Percentiles rank a stretch among this genome's conserved stretches.
Conservation (phyloP, 164 flowering plant species). For the Platanus orientalis region DNA sequence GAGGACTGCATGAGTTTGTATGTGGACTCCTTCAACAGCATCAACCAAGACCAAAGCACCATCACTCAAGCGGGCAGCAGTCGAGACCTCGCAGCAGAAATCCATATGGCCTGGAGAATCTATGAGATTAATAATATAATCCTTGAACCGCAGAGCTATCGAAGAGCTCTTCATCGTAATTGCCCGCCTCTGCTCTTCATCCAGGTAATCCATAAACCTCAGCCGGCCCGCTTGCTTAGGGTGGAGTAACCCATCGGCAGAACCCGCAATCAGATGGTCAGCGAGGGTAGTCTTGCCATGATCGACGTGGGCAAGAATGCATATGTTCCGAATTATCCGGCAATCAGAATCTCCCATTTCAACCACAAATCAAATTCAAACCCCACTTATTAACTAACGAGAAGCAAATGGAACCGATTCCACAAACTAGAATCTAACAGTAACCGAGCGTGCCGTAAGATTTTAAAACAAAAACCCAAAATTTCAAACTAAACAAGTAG, state of each 20-base stretch:
- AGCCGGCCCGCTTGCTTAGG: constrained; percentile 81
- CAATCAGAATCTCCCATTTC: constrained; percentile 36
- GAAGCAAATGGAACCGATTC: no score
- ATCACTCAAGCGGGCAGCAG: constrained; percentile 87
- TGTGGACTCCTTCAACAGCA: constrained; percentile 91
- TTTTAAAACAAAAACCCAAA: no score
- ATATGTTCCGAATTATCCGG: constrained; percentile 58
- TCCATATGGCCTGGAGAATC: constrained; percentile 98
- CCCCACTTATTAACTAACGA: not conserved
- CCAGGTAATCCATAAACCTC: constrained; percentile 79
- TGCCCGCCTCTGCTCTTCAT: constrained; percentile 93
- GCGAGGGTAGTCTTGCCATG: constrained; percentile 95
- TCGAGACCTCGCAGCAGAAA: constrained; percentile 89
- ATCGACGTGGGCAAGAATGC: constrained; percentile 93
- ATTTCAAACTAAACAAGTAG: no score
- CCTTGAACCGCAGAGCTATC: constrained; percentile 46
- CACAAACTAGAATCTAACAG: no score
- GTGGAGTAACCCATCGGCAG: constrained; percentile 65
- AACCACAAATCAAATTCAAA: not conserved
- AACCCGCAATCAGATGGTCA: constrained; percentile 71
- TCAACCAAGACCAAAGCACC: constrained; percentile 80
- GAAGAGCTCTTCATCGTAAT: constrained; percentile 96
- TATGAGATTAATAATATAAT: constrained; percentile 58
- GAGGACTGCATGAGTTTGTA: constrained; percentile 89
- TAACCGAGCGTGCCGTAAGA: no score